phyloP scores from a whole-genome alignment of 495 filamentous ascomycete species.

The Annulohypoxylon nitens region DNA sequence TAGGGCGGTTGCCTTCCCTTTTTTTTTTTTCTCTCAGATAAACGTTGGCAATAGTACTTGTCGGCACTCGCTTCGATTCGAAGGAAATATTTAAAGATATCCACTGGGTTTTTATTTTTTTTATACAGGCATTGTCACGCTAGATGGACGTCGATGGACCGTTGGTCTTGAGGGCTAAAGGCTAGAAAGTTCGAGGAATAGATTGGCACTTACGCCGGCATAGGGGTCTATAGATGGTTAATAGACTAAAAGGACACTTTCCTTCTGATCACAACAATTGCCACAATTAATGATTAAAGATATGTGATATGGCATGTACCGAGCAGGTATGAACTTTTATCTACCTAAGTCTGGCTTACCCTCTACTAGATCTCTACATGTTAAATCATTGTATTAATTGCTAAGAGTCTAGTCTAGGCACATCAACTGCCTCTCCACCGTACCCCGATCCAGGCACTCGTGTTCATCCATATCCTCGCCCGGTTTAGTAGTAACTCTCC shows the following conservation, averaged over 20 bases:
- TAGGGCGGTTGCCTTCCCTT: conserved; percentile 5
- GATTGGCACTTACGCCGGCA: conserved; percentile 26
- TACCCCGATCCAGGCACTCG: background rate
- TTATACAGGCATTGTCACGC: conserved; percentile 22
- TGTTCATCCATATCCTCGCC: background rate
- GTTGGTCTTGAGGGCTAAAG: conserved; percentile 6
- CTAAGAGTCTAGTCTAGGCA: background rate
- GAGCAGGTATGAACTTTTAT: background rate
- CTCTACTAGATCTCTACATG: too few relatives aligned
- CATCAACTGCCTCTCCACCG: background rate
- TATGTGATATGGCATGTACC: background rate
- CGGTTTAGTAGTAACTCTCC: too few relatives aligned
- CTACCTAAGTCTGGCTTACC: too few relatives aligned
- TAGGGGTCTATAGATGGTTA: conserved; percentile 37
- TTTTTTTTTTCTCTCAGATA: conserved; percentile 12
- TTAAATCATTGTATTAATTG: background rate
- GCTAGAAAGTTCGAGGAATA: conserved; percentile 23
- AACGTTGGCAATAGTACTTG: conserved; percentile 35
- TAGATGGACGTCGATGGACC: conserved; percentile 29
- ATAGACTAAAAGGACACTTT: conserved; percentile 42
- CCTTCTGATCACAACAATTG: conserved; percentile 18
- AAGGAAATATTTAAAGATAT: conserved; percentile 36
- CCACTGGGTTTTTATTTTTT: conserved; percentile 26
- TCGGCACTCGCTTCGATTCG: conserved; percentile 18
- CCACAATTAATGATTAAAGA: background rate